These are phyloP conservation scores for Myxozyma lipomycoides DNA, from an alignment of 805 yeast species.

Conservation along the genomic window DNA sequence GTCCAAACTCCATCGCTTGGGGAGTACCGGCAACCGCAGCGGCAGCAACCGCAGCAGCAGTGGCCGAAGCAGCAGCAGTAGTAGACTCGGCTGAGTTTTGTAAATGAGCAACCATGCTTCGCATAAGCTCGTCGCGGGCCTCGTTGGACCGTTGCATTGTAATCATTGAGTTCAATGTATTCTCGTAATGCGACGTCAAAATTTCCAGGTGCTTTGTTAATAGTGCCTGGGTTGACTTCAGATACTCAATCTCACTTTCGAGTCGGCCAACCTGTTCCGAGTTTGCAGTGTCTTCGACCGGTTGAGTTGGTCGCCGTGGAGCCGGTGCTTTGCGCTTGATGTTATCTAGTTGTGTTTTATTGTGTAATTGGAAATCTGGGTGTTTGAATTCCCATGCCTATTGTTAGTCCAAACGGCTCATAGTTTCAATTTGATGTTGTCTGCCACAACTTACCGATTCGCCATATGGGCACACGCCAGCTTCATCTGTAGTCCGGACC, in stretches of 20 bases:
- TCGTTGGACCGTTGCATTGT: slow-evolving; percentile 30
- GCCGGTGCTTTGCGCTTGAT: slow-evolving; percentile 50
- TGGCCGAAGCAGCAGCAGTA: background rate
- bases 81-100: slow-evolving; percentile 10
- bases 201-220: slow-evolving; percentile 24
- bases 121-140: slow-evolving; percentile 28
- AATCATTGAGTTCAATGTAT: slow-evolving; percentile 20
- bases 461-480: slow-evolving; percentile 54
- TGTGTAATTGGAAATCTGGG: slow-evolving; percentile 76
- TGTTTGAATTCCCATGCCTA: slow-evolving; percentile 93
- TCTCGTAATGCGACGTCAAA: slow-evolving; percentile 19
- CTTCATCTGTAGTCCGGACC: slow-evolving; percentile 71
- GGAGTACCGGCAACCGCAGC: slow-evolving; percentile 10
- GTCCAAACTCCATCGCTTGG: slow-evolving; percentile 17
- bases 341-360: slow-evolving; percentile 73
- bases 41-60: slow-evolving; percentile 1
- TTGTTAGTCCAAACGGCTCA: background rate
- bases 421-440: background rate
- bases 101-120: slow-evolving; percentile 21
- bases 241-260: slow-evolving; percentile 26
- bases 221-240: slow-evolving; percentile 17
- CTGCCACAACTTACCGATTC: slow-evolving; percentile 40
- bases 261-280: slow-evolving; percentile 23
- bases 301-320: slow-evolving; percentile 18
- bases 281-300: slow-evolving; percentile 8